Evolutionary conservation across 371 early-diverging fungal species (phyloP).

Genomic region (Mortierella sp.): DNA sequence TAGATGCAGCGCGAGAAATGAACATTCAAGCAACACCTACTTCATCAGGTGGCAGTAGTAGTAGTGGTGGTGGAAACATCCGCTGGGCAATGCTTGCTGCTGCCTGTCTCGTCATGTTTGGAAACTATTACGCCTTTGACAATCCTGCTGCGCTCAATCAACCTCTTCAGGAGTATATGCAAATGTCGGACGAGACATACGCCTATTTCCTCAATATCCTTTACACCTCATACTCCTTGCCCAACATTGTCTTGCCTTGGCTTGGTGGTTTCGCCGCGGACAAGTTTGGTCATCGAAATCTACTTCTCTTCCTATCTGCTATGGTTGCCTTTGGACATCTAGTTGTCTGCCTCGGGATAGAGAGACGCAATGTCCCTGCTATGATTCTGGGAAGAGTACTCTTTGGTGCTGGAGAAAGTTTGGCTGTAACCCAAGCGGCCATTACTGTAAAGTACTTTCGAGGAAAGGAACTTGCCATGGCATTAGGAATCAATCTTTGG

Average conservation of each 20-base stretch:
- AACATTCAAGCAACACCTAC: background rate
- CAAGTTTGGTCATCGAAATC: constrained; percentile 52
- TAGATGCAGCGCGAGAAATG: background rate
- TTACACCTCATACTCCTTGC: constrained; percentile 75
- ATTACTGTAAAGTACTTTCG: constrained; percentile 64
- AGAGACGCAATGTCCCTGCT: constrained; percentile 42
- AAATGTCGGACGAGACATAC: constrained; percentile 46
- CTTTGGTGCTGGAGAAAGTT: constrained; percentile 71
- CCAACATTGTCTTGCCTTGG: constrained; percentile 76
- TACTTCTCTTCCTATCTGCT: constrained; percentile 63
- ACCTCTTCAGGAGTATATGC: constrained; percentile 57
- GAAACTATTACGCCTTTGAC: constrained; percentile 75
- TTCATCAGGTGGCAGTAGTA: background rate
- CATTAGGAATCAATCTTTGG: constrained; percentile 62
- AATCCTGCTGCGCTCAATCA: constrained; percentile 72
- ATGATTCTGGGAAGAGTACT: constrained; percentile 65
- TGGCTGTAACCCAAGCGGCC: constrained; percentile 62
- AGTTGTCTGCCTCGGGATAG: constrained; percentile 69
- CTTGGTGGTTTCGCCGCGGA: constrained; percentile 68
- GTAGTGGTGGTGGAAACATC: constrained; percentile 5
- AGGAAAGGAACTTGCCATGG: constrained; percentile 63
- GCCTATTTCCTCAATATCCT: constrained; percentile 59
- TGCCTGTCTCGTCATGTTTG: constrained; percentile 63
- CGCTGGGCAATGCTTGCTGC: constrained; percentile 60
- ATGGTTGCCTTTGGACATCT: constrained; percentile 73